Conservation (phyloP, 768 basidiomycete genomes). For the Podaxis sp. region DNA sequence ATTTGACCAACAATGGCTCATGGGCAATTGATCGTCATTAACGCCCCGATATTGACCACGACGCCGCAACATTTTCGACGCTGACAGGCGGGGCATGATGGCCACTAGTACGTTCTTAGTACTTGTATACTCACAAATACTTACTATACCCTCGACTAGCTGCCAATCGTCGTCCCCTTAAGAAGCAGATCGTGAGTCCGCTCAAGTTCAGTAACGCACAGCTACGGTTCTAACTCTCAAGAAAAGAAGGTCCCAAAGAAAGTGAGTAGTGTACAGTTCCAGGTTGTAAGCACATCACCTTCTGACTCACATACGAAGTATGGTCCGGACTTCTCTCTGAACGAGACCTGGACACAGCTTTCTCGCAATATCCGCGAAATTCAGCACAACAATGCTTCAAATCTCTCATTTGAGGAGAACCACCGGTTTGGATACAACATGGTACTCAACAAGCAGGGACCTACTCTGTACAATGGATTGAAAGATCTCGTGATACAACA, state of each 20-base stretch:
- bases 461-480: conserved; percentile 85
- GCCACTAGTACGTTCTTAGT: conserved; percentile 17
- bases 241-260: conserved; percentile 47
- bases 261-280: conserved; percentile 25
- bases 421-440: conserved; percentile 94
- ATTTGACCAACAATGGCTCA: not conserved
- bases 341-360: conserved; percentile 82
- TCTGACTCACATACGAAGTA: conserved; percentile 43
- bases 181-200: conserved; percentile 39
- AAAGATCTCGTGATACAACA: conserved; percentile 78
- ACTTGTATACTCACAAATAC: not conserved
- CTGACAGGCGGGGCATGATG: conserved; percentile 12
- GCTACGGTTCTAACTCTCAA: conserved; percentile 6
- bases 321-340: conserved; percentile 71
- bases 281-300: not conserved
- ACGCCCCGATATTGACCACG: not conserved
- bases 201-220: not conserved
- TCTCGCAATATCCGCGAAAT: conserved; percentile 90
- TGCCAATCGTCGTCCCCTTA: conserved; percentile 39
- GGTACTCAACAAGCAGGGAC: conserved; percentile 84
- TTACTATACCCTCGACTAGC: not conserved
- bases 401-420: conserved; percentile 77
- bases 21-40: not conserved
- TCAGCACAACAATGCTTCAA: conserved; percentile 88
- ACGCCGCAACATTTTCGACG: not conserved